These are phyloP conservation scores for Sporothrix protearum DNA, from an alignment of 2,329 filamentous ascomycete species.

Conservation along the genomic window DNA sequence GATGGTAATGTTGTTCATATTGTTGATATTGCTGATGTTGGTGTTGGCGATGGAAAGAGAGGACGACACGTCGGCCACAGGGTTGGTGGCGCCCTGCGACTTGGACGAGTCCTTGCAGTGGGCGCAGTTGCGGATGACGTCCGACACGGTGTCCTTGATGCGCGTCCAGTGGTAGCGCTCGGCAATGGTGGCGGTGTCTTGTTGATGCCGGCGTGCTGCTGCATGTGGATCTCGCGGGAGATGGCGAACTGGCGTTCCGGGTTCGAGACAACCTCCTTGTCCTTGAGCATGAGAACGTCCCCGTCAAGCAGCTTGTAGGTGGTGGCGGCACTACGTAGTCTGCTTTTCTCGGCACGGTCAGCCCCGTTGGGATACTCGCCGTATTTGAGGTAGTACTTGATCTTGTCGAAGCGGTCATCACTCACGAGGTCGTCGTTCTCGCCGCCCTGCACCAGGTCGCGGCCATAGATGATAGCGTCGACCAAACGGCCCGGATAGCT, in stretches of 20 bases:
- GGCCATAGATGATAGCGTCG: conserved; percentile 75
- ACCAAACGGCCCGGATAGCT: conserved; percentile 66
- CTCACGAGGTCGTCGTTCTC: conserved; percentile 80
- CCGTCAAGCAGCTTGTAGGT: conserved; percentile 82
- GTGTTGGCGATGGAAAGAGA: not conserved
- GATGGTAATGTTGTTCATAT: not conserved
- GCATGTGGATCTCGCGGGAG: conserved; percentile 69
- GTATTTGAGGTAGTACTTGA: conserved; percentile 93
- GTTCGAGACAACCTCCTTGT: conserved; percentile 94
- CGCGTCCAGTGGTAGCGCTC: conserved; percentile 96
- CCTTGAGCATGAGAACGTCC: conserved; percentile 91
- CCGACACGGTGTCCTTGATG: conserved; percentile 95
- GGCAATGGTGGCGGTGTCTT: conserved; percentile 94
- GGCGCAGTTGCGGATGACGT: conserved; percentile 86
- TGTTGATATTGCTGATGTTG: not conserved
- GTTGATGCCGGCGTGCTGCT: conserved; percentile 88
- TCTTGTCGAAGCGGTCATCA: conserved; percentile 98
- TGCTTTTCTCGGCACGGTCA: conserved; percentile 91
- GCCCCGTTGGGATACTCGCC: conserved; percentile 89
- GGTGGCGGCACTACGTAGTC: conserved; percentile 85
- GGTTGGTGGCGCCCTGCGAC: conserved; percentile 21
- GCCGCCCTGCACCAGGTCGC: conserved; percentile 52
- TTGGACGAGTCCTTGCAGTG: conserved; percentile 82
- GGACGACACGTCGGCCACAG: conserved; percentile 19
- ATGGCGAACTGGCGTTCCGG: conserved; percentile 88